These are phyloP conservation scores for Flaveria ramosissima DNA, from an alignment of 129 eudicot species.

Conservation along the genomic window DNA sequence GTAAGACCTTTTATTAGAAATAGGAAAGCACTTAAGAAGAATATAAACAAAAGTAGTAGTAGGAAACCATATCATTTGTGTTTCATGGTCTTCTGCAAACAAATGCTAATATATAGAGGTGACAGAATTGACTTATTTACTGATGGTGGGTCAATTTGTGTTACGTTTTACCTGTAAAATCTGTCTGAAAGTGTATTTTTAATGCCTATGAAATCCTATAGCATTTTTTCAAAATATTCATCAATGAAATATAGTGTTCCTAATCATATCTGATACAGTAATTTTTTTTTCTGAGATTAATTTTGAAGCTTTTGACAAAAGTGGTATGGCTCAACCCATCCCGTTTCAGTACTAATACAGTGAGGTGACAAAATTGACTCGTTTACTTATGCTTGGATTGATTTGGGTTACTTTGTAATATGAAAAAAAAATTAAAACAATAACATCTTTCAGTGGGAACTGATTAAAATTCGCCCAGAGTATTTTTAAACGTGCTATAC, in stretches of 20 bases:
- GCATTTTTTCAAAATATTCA: background rate
- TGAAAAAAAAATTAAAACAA: background rate
- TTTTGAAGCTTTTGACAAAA: background rate
- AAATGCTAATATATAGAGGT: background rate
- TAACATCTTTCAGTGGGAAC: background rate
- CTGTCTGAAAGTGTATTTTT: background rate
- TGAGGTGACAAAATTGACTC: background rate
- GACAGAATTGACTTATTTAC: background rate
- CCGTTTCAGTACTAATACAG: background rate
- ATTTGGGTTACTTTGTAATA: background rate
- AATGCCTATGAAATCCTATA: background rate
- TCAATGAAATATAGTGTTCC: background rate
- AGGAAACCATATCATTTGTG: too few species aligned
- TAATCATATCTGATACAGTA: background rate
- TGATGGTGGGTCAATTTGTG: background rate
- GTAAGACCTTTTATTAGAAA: background rate
- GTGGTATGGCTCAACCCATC: background rate
- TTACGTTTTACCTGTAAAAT: background rate
- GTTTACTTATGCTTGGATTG: background rate
- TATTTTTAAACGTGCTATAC: background rate
- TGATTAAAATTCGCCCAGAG: background rate
- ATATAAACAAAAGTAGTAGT: background rate
- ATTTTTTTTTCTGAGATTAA: background rate
- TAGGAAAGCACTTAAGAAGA: background rate
- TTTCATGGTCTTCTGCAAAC: background rate